These are phyloP conservation scores for Citrus australasica DNA, from an alignment of 345 rosid species.

Conservation along the genomic window DNA sequence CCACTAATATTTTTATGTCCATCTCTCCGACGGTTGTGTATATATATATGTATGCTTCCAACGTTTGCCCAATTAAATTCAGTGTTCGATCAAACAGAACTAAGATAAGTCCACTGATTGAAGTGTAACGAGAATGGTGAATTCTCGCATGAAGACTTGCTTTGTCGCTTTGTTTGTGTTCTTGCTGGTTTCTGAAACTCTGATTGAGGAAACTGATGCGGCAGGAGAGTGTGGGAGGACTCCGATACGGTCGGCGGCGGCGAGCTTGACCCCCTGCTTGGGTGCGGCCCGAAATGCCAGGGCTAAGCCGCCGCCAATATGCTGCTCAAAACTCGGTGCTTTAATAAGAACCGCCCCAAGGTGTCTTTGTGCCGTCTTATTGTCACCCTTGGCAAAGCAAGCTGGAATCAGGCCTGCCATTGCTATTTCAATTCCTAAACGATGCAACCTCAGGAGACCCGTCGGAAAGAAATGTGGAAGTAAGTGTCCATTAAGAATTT, in stretches of 20 bases:
- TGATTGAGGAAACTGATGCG: conserved; percentile 20
- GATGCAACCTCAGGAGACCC: conserved; percentile 74
- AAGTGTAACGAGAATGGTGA: conserved; percentile 15
- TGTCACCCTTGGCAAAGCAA: conserved; percentile 77
- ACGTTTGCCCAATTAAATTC: background rate
- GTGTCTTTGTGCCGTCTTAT: conserved; percentile 70
- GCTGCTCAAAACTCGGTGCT: conserved; percentile 68
- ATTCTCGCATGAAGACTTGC: conserved; percentile 10
- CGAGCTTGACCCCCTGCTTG: conserved; percentile 74
- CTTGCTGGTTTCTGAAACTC: conserved; percentile 22
- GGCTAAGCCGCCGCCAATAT: conserved; percentile 52
- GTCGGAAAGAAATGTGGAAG: conserved; percentile 86
- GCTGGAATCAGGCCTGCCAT: conserved; percentile 75
- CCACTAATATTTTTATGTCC: background rate
- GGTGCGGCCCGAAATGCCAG: conserved; percentile 52
- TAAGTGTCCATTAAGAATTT: conserved; percentile 19
- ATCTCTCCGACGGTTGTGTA: background rate
- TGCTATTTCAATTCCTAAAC: conserved; percentile 73
- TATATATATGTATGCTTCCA: background rate
- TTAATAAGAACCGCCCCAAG: conserved; percentile 62
- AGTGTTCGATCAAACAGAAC: background rate
- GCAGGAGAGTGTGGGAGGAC: conserved; percentile 77
- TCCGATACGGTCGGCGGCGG: conserved; percentile 60
- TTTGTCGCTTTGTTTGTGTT: conserved; percentile 24
- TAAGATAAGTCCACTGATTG: background rate